These are phyloP conservation scores for Tetradesmus lagerheimii DNA, from an alignment of 139 green algal genomes.

Conservation along the genomic window DNA sequence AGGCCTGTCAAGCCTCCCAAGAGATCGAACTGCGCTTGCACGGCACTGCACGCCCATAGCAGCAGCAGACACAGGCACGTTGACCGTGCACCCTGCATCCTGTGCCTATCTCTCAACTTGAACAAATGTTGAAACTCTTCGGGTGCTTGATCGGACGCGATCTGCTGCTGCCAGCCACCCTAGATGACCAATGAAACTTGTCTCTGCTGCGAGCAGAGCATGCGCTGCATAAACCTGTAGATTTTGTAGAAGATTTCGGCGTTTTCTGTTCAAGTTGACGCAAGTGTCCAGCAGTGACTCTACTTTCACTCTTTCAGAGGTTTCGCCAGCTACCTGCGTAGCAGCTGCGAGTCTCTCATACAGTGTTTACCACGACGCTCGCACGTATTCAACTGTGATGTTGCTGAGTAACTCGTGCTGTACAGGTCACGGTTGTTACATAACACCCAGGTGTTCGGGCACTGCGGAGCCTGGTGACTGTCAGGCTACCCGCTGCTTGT, in stretches of 20 bases:
- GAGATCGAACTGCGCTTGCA: neutral
- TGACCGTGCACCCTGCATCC: neutral
- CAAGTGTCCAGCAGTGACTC: neutral
- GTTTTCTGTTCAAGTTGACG: neutral
- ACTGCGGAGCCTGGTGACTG: neutral
- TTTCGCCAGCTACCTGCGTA: neutral
- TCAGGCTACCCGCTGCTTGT: neutral
- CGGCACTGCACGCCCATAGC: neutral
- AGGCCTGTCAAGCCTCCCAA: neutral
- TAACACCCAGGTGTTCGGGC: neutral
- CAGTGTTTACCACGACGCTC: neutral
- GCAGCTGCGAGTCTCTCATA: neutral
- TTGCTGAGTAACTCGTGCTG: too few species aligned
- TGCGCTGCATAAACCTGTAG: too few species aligned
- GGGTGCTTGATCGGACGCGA: neutral
- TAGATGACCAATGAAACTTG: neutral
- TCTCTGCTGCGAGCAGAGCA: neutral
- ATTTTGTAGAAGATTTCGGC: neutral
- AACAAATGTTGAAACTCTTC: too few species aligned
- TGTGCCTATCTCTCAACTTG: neutral
- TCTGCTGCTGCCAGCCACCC: neutral
- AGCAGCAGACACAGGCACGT: neutral
- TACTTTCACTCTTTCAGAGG: neutral
- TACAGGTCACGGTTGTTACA: neutral
- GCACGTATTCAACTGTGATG: too few species aligned